These are phyloP conservation scores for Lichtheimia ornata DNA, from an alignment of 371 early-diverging fungal genomes.

Conservation along the genomic window DNA sequence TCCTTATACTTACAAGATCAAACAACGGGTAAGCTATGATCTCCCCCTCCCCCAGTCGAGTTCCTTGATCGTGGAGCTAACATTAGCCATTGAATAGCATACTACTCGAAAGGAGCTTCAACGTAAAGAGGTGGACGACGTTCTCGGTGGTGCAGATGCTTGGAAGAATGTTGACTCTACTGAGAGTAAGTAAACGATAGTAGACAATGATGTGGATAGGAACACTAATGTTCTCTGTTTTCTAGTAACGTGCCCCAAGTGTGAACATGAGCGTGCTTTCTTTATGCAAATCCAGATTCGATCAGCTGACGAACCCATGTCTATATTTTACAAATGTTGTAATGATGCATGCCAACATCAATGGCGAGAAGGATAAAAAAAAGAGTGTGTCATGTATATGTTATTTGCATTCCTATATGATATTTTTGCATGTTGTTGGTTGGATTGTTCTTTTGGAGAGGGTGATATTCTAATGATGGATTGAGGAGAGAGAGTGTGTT, in stretches of 20 bases:
- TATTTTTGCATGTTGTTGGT: slow-evolving; percentile 1
- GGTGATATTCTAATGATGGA: too few relatives aligned
- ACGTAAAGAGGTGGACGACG: slow-evolving; percentile 91
- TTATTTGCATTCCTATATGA: not conserved
- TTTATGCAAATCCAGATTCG: slow-evolving; percentile 95
- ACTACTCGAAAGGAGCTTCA: slow-evolving; percentile 63
- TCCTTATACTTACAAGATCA: slow-evolving; percentile 81
- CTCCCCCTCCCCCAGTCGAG: not conserved
- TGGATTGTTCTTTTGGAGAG: too few relatives aligned
- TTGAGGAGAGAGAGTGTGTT: too few relatives aligned
- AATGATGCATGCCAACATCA: slow-evolving; percentile 70
- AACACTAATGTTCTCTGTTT: too few relatives aligned
- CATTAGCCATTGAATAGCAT: slow-evolving; percentile 32
- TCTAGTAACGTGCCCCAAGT: slow-evolving; percentile 81
- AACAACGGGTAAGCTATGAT: slow-evolving; percentile 41
- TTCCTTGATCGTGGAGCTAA: not conserved
- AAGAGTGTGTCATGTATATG: not conserved
- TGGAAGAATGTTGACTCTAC: slow-evolving; percentile 93
- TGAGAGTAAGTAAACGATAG: slow-evolving; percentile 56
- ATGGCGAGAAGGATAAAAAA: slow-evolving; percentile 70
- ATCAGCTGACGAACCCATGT: slow-evolving; percentile 95
- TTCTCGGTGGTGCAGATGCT: slow-evolving; percentile 88
- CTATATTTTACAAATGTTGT: slow-evolving; percentile 87
- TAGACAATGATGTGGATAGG: too few relatives aligned
- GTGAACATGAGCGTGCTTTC: slow-evolving; percentile 87